Conservation (phyloP, 2,329 filamentous ascomycete genomes). For the Pseudogymnoascus sp. region DNA sequence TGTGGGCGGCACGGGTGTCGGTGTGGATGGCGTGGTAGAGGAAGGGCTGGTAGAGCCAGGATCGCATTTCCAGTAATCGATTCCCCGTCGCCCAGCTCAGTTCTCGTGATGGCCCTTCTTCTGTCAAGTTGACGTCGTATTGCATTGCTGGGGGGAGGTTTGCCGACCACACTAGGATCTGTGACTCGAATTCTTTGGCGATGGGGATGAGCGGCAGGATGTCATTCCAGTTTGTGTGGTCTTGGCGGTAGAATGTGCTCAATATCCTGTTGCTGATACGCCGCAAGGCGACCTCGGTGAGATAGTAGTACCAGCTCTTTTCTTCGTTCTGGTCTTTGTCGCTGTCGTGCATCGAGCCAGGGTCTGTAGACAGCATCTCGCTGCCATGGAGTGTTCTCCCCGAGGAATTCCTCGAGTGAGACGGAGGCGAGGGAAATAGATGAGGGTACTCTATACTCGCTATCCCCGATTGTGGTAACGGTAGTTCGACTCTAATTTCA, state of each 20-base stretch:
- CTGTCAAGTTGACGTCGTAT: conserved; percentile 12
- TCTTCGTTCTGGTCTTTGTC: conserved; percentile 21
- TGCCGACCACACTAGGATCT: conserved; percentile 22
- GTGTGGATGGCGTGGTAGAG: conserved; percentile 24
- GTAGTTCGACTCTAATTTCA: conserved; percentile 33
- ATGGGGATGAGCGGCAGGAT: conserved; percentile 22
- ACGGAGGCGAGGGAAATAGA: conserved; percentile 26
- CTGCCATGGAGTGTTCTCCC: not conserved
- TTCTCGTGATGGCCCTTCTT: conserved; percentile 20
- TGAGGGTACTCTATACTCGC: conserved; percentile 29
- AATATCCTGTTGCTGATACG: conserved; percentile 35
- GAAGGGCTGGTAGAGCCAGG: conserved; percentile 28
- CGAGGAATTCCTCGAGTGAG: not conserved
- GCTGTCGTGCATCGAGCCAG: not conserved
- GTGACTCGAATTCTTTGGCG: conserved; percentile 25
- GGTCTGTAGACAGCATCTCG: not conserved
- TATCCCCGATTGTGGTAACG: conserved; percentile 31
- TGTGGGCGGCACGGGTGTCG: not conserved
- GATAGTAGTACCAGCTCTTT: conserved; percentile 37
- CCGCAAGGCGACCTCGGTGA: conserved; percentile 35
- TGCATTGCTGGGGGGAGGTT: conserved; percentile 26
- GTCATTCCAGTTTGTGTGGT: conserved; percentile 19
- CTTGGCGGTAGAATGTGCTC: conserved; percentile 26
- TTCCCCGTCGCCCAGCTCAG: conserved; percentile 17
- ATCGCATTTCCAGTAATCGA: conserved; percentile 24